Percentiles rank a stretch among this genome's conserved stretches.
Evolutionary conservation across 768 basidiomycete species (phyloP).

Genomic region (Sutorius australiensis): DNA sequence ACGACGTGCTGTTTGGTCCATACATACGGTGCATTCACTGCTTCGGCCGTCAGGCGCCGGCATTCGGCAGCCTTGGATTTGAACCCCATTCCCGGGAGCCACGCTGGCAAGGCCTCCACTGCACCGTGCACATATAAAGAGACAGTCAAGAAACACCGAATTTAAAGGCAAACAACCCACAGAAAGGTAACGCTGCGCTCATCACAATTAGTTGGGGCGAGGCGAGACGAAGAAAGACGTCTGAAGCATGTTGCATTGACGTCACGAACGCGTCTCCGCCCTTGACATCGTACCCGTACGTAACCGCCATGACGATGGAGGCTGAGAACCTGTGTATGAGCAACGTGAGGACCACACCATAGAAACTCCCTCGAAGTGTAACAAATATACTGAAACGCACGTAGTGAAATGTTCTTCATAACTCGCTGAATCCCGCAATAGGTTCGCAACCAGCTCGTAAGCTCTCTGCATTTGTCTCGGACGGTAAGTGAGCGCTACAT

Average conservation of each 20-base stretch:
- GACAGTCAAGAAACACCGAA: background rate
- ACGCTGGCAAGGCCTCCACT: constrained; percentile 22
- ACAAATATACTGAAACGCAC: background rate
- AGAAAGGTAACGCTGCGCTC: constrained; percentile 9
- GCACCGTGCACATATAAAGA: background rate
- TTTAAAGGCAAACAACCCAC: constrained; percentile 3
- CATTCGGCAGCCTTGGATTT: constrained; percentile 15
- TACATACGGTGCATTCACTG: constrained; percentile 10
- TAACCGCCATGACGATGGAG: constrained; percentile 13
- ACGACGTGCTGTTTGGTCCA: constrained; percentile 9
- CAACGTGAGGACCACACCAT: background rate
- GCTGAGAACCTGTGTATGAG: background rate
- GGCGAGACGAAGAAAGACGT: constrained; percentile 1
- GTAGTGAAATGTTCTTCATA: constrained; percentile 10
- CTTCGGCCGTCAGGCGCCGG: background rate
- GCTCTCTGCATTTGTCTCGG: constrained; percentile 12
- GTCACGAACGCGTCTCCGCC: background rate
- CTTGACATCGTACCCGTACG: constrained; percentile 14
- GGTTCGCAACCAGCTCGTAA: constrained; percentile 4
- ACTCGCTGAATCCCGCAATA: constrained; percentile 7
- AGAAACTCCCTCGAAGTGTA: background rate
- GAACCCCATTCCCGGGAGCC: constrained; percentile 28
- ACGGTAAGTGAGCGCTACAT: constrained; percentile 11
- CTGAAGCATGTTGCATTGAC: constrained; percentile 8
- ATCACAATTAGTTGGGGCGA: constrained; percentile 3